Conservation (phyloP, 2,329 filamentous ascomycete species). For the Huntiella bhutanensis region DNA sequence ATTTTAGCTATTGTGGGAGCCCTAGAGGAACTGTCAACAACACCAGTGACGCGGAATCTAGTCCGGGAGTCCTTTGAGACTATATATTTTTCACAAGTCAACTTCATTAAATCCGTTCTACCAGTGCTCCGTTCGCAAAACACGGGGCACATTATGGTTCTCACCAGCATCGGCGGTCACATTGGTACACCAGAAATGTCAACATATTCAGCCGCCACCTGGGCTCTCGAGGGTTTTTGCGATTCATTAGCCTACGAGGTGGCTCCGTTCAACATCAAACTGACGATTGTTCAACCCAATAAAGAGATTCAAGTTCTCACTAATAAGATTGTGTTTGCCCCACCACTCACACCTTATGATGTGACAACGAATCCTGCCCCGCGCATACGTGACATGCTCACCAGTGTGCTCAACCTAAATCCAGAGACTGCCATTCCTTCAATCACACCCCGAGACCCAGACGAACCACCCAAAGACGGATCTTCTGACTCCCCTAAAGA, state of each 20-base stretch:
- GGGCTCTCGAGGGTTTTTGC: conserved; percentile 91
- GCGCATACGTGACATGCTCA: conserved; percentile 64
- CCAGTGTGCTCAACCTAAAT: conserved; percentile 58
- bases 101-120: conserved; percentile 78
- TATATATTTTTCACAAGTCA: conserved; percentile 89
- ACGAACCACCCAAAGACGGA: not conserved
- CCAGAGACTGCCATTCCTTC: conserved; percentile 37
- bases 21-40: conserved; percentile 72
- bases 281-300: conserved; percentile 89
- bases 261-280: conserved; percentile 87
- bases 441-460: conserved; percentile 9
- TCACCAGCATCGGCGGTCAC: conserved; percentile 81
- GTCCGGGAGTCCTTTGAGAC: conserved; percentile 84
- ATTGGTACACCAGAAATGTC: conserved; percentile 81
- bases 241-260: conserved; percentile 93
- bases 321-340: conserved; percentile 70
- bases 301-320: conserved; percentile 80
- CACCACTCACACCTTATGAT: conserved; percentile 48
- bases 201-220: conserved; percentile 80
- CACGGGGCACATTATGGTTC: conserved; percentile 74
- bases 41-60: conserved; percentile 52
- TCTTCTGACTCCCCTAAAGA: not conserved
- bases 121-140: conserved; percentile 62
- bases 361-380: conserved; percentile 51
- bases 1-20: conserved; percentile 61